These are phyloP conservation scores for Emericellopsis cladophorae DNA, from an alignment of 2,329 filamentous ascomycete species.

Conservation along the genomic window DNA sequence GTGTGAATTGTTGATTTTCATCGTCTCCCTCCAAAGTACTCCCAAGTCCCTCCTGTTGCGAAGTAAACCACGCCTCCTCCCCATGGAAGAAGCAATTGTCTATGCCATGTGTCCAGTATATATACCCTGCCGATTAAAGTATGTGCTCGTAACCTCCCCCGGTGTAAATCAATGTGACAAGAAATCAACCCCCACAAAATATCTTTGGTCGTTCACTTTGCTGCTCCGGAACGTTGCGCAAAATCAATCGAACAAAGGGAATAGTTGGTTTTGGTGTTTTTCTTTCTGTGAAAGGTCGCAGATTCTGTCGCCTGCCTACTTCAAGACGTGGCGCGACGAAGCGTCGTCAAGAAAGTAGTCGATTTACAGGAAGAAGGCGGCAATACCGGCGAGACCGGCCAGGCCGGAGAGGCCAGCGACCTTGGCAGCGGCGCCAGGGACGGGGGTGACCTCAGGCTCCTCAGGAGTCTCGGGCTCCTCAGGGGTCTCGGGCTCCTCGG, in stretches of 20 bases:
- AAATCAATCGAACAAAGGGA: conserved; percentile 26
- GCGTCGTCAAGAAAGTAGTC: conserved; percentile 11
- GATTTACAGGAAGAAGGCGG: conserved; percentile 46
- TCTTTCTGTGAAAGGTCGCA: neutral
- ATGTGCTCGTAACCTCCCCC: too few species aligned
- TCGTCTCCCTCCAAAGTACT: too few species aligned
- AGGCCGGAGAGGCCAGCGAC: conserved; percentile 42
- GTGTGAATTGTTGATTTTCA: too few species aligned
- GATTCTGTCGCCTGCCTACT: neutral
- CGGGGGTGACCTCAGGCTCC: conserved; percentile 11
- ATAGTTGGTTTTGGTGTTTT: conserved; percentile 16
- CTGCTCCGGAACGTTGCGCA: conserved; percentile 24
- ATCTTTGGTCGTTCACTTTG: conserved; percentile 3
- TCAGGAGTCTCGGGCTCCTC: conserved; percentile 7
- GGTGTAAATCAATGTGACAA: too few species aligned
- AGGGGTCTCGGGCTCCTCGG: conserved; percentile 4
- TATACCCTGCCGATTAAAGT: too few species aligned
- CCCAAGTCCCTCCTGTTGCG: too few species aligned
- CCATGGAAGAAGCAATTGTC: too few species aligned
- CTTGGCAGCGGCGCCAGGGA: conserved; percentile 43
- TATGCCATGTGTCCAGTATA: too few species aligned
- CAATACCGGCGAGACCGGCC: conserved; percentile 46
- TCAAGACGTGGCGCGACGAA: conserved; percentile 19
- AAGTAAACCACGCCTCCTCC: too few species aligned
- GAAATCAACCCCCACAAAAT: too few species aligned